Evolutionary conservation across 306 rosid genomes (phyloP).

Genomic region (Quercus cerris): DNA sequence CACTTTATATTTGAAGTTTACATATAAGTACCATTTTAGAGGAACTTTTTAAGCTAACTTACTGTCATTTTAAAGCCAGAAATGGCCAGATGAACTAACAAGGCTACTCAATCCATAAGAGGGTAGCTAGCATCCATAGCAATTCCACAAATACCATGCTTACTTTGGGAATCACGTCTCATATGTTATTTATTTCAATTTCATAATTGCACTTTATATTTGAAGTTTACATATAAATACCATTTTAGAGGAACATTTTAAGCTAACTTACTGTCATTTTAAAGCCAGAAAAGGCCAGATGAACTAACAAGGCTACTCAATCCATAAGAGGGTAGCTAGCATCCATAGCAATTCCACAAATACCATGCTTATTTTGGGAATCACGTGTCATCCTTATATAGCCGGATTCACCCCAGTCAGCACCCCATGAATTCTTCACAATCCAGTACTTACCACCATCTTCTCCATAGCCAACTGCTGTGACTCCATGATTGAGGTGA

Average conservation of each 20-base stretch:
- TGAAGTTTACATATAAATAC: background rate
- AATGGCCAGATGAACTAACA: slow-evolving; percentile 17
- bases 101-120: slow-evolving; percentile 28
- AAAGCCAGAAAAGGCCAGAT: slow-evolving; percentile 11
- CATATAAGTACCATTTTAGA: background rate
- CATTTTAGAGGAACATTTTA: background rate
- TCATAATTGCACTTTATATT: slow-evolving; percentile 9
- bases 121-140: slow-evolving; percentile 72
- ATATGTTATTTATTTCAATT: slow-evolving; percentile 17
- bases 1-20: slow-evolving; percentile 1
- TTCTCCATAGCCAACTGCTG: slow-evolving; percentile 68
- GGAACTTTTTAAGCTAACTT: slow-evolving; percentile 14
- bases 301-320: slow-evolving; percentile 10
- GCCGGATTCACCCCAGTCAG: slow-evolving; percentile 68
- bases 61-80: slow-evolving; percentile 10
- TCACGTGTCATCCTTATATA: slow-evolving; percentile 46
- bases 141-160: slow-evolving; percentile 63
- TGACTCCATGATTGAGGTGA: slow-evolving; percentile 63
- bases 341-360: slow-evolving; percentile 67
- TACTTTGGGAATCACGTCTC: slow-evolving; percentile 19
- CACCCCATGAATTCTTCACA: slow-evolving; percentile 77
- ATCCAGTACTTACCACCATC: slow-evolving; percentile 53
- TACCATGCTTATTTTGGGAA: slow-evolving; percentile 31
- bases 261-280: slow-evolving; percentile 20
- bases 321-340: slow-evolving; percentile 65